Evolutionary conservation across 345 rosid genomes (phyloP), one percentile per base, ranked within the genome.

Genomic region (Eucalyptus grandis): DNA sequence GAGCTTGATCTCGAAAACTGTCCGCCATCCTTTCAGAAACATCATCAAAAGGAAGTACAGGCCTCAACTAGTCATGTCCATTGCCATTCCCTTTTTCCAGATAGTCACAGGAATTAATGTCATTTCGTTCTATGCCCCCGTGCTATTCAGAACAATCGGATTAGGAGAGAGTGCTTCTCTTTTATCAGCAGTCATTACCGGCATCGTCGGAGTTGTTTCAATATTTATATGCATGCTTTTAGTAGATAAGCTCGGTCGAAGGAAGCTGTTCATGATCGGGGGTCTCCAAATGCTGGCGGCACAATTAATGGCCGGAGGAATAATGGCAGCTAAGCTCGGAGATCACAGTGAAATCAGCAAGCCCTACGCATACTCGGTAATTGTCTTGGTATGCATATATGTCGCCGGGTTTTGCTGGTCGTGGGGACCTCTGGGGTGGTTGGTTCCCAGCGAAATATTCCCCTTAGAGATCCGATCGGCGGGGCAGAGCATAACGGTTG

Each of bases 41-140:
- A 90, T 94, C 51, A 30, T 91, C 15, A 26, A 53, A 43, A 91
- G 89, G 88, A 91, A 89, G 89, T 87, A 92, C 65, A 88, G 93
- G 86, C 94, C 95, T 49, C 95, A 91, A 47, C 89, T 94, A 19
- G 89, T 91, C 44, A 91, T 94, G 98, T 94, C 99, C 37, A 87
- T 96, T 4, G 92, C 90, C 10, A 94, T 96, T 89, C 98, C 99
- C 11, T 93, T 95, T 87, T 96, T 95, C 90, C 96, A 95, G 69
- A 95, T 94, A 86, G 95, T 96, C 50, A 96, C 98, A 4, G 97
- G 98, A 5, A 95, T 97, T 89, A 93, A 96, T 43, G 95, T 96
- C 87, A 94, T 96, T 6, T 86, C 93, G 62, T 97, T 97, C 90
- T 96, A 97, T 24, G 96, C 97, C 15, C 97, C 98, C 17, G 82